These are phyloP conservation scores for Arachis stenosperma DNA, from an alignment of 306 rosid genomes.

Conservation along the genomic window DNA sequence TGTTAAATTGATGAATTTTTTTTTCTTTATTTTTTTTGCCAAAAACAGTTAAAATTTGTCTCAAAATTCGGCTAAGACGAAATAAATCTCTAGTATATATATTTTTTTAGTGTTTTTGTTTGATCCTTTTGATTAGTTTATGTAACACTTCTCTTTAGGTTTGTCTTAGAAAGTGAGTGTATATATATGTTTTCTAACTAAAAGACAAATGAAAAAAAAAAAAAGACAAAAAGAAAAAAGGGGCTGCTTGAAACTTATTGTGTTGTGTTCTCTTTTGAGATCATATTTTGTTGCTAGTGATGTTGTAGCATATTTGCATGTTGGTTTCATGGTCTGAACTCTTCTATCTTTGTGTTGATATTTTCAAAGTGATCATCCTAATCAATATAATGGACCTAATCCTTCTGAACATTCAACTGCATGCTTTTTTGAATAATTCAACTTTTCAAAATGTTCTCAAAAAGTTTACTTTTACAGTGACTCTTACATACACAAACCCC, in stretches of 20 bases:
- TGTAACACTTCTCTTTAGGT: too few species aligned
- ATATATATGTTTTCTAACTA: too few species aligned
- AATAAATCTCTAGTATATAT: too few species aligned
- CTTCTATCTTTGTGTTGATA: conserved; percentile 5
- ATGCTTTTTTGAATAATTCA: conserved; percentile 57
- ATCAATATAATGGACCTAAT: conserved; percentile 29
- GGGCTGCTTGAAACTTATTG: background rate
- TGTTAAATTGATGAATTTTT: too few species aligned
- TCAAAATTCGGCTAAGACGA: too few species aligned
- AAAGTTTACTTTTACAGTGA: conserved; percentile 54
- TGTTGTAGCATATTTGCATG: conserved; percentile 41
- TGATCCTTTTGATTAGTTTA: too few species aligned
- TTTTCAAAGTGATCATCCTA: conserved; percentile 32
- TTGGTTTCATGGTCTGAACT: conserved; percentile 35
- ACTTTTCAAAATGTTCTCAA: conserved; percentile 50
- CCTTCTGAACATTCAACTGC: conserved; percentile 52
- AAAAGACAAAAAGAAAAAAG: background rate
- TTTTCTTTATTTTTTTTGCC: too few species aligned
- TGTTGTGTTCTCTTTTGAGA: conserved; percentile 10
- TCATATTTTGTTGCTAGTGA: conserved; percentile 7
- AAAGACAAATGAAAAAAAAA: too few species aligned
- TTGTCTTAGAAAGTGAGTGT: too few species aligned
- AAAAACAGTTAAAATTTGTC: too few species aligned
- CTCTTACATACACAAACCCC: conserved; percentile 47
- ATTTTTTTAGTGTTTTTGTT: too few species aligned